Evolutionary conservation across 345 rosid species (phyloP).

Genomic region (Rhodamnia rubescens): DNA sequence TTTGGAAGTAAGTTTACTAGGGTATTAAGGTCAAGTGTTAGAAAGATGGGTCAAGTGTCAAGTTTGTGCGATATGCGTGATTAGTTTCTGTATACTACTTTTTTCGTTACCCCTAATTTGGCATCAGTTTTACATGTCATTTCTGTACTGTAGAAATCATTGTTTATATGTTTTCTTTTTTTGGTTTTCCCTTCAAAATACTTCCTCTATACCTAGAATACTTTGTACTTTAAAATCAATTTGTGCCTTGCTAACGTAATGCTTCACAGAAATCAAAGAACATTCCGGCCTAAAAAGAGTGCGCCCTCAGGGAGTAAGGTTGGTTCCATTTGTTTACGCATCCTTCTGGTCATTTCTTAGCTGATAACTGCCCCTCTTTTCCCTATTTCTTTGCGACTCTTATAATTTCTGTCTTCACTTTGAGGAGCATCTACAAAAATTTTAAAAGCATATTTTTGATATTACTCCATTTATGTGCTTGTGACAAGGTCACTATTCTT

Average conservation of each 20-base stretch:
- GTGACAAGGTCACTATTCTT: background rate
- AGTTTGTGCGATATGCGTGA: background rate
- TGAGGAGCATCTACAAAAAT: background rate
- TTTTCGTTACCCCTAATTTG: background rate
- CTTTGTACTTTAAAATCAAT: background rate
- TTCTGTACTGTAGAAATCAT: background rate
- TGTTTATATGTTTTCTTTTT: background rate
- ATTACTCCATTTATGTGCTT: background rate
- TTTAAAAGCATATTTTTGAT: background rate
- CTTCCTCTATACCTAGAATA: background rate
- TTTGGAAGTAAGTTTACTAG: background rate
- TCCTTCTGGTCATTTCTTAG: background rate
- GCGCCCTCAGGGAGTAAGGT: conserved; percentile 99
- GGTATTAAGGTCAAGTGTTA: background rate
- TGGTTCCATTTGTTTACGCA: conserved; percentile 7
- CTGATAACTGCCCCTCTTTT: background rate
- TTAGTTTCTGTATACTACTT: background rate
- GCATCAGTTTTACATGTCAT: background rate
- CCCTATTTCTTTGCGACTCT: background rate
- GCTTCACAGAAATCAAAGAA: conserved; percentile 73
- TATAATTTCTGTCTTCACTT: background rate
- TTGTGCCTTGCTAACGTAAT: conserved; percentile 3
- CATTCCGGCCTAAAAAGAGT: conserved; percentile 96
- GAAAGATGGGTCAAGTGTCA: background rate
- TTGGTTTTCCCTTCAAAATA: background rate